Percentiles rank a stretch among this genome's conserved stretches.
Conservation (phyloP, 1,139 yeast genomes). For the Scheffersomyces segobiensis region DNA sequence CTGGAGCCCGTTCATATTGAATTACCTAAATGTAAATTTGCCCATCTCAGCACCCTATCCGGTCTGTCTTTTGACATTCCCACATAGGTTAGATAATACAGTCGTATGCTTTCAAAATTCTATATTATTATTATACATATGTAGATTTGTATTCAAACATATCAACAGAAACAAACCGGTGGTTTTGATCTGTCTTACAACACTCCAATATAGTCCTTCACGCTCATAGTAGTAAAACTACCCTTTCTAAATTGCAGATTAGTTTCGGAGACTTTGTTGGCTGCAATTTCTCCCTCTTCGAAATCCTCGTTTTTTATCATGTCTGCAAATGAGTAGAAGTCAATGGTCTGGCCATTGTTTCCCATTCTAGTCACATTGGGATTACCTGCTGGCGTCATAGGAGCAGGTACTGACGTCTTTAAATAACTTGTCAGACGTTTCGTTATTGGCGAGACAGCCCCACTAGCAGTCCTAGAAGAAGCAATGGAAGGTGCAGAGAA, state of each 20-base stretch:
- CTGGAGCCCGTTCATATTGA: too few relatives aligned
- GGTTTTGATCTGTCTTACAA: slow-evolving; percentile 1
- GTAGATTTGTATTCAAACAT: background rate
- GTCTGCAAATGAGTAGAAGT: slow-evolving; percentile 36
- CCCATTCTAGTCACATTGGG: background rate
- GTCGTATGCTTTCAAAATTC: background rate
- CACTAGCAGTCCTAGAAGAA: background rate
- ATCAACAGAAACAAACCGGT: background rate
- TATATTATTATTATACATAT: background rate
- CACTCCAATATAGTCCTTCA: slow-evolving; percentile 21
- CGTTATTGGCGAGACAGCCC: background rate
- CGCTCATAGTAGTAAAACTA: slow-evolving; percentile 19
- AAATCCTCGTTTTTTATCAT: slow-evolving; percentile 22
- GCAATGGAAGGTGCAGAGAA: background rate
- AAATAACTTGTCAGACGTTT: background rate
- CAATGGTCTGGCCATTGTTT: slow-evolving; percentile 18
- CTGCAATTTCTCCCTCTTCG: slow-evolving; percentile 2
- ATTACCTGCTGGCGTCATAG: background rate
- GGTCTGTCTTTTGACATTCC: background rate
- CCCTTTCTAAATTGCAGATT: slow-evolving; percentile 10
- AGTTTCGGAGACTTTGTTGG: slow-evolving; percentile 8
- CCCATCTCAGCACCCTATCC: background rate
- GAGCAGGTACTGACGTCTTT: background rate
- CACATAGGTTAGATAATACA: background rate
- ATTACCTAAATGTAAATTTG: too few relatives aligned